Evolutionary conservation across 805 yeast genomes (phyloP), one percentile per base, ranked within the genome.

Genomic region (Wickerhamiella bombiphila): DNA sequence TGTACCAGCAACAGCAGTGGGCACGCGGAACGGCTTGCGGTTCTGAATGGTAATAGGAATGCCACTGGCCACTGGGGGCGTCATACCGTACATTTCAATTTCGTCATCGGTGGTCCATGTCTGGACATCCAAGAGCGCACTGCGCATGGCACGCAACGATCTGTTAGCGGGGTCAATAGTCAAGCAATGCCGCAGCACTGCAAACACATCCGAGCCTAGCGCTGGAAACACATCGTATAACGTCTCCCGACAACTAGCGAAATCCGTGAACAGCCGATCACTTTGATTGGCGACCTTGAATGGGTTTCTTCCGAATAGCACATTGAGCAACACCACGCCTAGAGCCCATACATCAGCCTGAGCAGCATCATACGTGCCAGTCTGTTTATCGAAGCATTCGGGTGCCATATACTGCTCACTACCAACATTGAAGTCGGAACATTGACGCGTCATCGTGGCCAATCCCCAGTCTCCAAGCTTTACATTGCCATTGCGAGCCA

Each of bases 341-440:
- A 80, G 60, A 0, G 94, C 76, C 96, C 96, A 85, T 35, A 85
- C 64, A 59, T 85, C 95, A 36, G 80, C 77, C 56, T 80, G 77
- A 16, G 76, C 73, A 6, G 94, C 82, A 49, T 78, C 79, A 55
- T 85, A 86, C 31, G 66, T 29, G 40, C 55, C 52, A 38, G 47
- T 42, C 33, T 44, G 38, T 33, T 62, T 61, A 48, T 83, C 93
- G 53, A 83, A 76, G 40, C 83, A 60, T 54, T 85, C 96, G 1
- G 96, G 96, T 0, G 95, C 93, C 96, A 85, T 85, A 58, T 85
- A 85, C 44, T 93, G 67, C 58, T 82, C 94, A 38, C 82, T 73
- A 18, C 95, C 95, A 41, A 82, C 80, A 43, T 81, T 93, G 55
- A 83, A 80, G 51, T 82, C 85, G 25, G 70, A 59, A 49, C 81